Evolutionary conservation across 2,329 filamentous ascomycete genomes (phyloP).

Genomic region (Cladosporium cucumerinum): DNA sequence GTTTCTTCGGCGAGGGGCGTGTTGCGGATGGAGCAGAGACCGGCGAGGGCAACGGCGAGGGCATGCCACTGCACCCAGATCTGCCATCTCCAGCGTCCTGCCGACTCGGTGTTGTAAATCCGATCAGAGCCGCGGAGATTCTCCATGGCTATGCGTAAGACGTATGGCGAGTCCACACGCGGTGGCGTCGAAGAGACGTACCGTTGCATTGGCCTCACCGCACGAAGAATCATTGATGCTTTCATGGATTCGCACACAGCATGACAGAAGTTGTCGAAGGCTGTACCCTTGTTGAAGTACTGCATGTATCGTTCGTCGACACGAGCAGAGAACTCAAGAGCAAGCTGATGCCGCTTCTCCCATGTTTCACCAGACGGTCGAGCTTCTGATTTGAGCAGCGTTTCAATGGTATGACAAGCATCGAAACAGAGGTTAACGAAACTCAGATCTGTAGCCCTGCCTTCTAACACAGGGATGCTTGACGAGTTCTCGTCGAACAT

Average conservation of each 20-base stretch:
- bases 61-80: conserved; percentile 56
- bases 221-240: conserved; percentile 28
- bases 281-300: conserved; percentile 25
- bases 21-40: conserved; percentile 49
- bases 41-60: conserved; percentile 52
- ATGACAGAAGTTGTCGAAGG: conserved; percentile 25
- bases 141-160: conserved; percentile 41
- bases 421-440: conserved; percentile 22
- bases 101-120: conserved; percentile 35
- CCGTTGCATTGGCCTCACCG: conserved; percentile 30
- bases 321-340: conserved; percentile 24
- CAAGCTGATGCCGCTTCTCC: conserved; percentile 31
- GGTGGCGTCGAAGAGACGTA: conserved; percentile 27
- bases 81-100: conserved; percentile 48
- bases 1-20: conserved; percentile 49
- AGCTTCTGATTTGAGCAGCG: not conserved
- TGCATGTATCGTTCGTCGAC: conserved; percentile 26
- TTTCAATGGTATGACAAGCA: conserved; percentile 6
- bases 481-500: conserved; percentile 29
- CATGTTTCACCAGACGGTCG: conserved; percentile 24
- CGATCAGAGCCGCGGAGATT: conserved; percentile 44
- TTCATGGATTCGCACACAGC: conserved; percentile 27
- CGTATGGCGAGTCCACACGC: conserved; percentile 32
- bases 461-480: conserved; percentile 21
- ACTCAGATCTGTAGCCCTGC: conserved; percentile 32